phyloP scores from a whole-genome alignment of 352 stramenopile species.

The Phytophthora sp. region DNA sequence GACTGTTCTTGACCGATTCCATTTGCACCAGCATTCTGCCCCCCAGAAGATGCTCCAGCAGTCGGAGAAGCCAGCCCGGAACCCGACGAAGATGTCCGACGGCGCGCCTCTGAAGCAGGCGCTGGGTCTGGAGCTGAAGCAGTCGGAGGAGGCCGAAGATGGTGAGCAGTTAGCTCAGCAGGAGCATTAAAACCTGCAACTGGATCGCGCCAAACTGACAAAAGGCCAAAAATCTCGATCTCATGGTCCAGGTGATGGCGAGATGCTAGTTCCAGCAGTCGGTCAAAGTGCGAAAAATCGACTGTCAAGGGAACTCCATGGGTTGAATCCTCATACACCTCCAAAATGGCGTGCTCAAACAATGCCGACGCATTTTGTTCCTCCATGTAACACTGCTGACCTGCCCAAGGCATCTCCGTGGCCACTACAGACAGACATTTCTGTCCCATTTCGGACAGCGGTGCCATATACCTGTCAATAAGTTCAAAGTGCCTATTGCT shows the following conservation, averaged over 20 bases:
- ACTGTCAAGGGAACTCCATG: constrained; percentile 49
- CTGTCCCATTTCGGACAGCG: constrained; percentile 68
- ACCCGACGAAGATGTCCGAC: constrained; percentile 23
- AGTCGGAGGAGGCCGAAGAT: constrained; percentile 30
- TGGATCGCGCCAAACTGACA: constrained; percentile 71
- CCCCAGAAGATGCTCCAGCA: constrained; percentile 12
- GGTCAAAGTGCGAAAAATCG: constrained; percentile 76
- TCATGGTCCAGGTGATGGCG: constrained; percentile 63
- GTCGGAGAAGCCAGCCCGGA: constrained; percentile 23
- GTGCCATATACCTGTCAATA: constrained; percentile 67
- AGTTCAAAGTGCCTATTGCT: constrained; percentile 72
- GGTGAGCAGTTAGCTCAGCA: constrained; percentile 42
- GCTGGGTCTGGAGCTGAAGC: constrained; percentile 24
- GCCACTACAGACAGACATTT: constrained; percentile 77
- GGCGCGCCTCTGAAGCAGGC: constrained; percentile 18
- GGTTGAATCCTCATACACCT: constrained; percentile 59
- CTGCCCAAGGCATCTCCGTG: constrained; percentile 80
- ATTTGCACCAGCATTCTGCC: constrained; percentile 2
- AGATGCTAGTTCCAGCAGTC: constrained; percentile 55
- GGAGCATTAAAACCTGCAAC: constrained; percentile 65
- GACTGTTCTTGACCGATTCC: constrained; percentile 19
- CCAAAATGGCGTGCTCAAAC: constrained; percentile 70
- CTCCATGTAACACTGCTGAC: constrained; percentile 81
- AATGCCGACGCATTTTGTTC: constrained; percentile 67
- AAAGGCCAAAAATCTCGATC: constrained; percentile 78